These are phyloP conservation scores for Coprinopsis cinerea DNA, from an alignment of 768 basidiomycete genomes.

Conservation along the genomic window DNA sequence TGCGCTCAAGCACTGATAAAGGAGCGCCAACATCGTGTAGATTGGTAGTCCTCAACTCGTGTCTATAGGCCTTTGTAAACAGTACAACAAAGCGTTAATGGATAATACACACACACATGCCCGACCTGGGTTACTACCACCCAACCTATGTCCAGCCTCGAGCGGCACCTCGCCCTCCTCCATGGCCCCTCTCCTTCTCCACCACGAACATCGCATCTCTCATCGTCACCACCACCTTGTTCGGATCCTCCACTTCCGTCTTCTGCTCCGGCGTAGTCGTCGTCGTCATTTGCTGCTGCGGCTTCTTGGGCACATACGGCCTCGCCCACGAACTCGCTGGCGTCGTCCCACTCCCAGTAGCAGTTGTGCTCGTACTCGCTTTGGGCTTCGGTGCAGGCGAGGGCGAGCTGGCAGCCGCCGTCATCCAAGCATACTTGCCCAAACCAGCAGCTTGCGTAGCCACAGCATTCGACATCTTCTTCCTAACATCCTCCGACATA, in stretches of 20 bases:
- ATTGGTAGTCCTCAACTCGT: too few relatives aligned
- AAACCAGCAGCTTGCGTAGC: conserved; percentile 86
- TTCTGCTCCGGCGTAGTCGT: conserved; percentile 1
- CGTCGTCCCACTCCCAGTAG: conserved; percentile 19
- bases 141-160: conserved; percentile 38
- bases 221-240: conserved; percentile 59
- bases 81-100: too few relatives aligned
- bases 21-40: too few relatives aligned
- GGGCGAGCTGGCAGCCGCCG: conserved; percentile 41
- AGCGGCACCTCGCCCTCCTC: conserved; percentile 73
- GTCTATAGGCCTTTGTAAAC: too few relatives aligned
- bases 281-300: conserved; percentile 1
- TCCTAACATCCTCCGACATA: conserved; percentile 87
- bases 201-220: conserved; percentile 84
- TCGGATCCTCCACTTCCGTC: conserved; percentile 21
- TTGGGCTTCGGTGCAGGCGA: conserved; percentile 14
- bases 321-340: conserved; percentile 48
- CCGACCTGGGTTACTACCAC: too few relatives aligned
- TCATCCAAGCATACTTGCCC: conserved; percentile 89
- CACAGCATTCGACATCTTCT: conserved; percentile 88
- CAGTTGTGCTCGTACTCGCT: conserved; percentile 22
- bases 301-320: conserved; percentile 42
- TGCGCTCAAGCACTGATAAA: too few relatives aligned
- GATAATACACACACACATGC: too few relatives aligned
- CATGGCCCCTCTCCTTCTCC: conserved; percentile 78